These are phyloP conservation scores for Coelastrella sp. DNA, from an alignment of 139 green algal genomes.

Conservation along the genomic window DNA sequence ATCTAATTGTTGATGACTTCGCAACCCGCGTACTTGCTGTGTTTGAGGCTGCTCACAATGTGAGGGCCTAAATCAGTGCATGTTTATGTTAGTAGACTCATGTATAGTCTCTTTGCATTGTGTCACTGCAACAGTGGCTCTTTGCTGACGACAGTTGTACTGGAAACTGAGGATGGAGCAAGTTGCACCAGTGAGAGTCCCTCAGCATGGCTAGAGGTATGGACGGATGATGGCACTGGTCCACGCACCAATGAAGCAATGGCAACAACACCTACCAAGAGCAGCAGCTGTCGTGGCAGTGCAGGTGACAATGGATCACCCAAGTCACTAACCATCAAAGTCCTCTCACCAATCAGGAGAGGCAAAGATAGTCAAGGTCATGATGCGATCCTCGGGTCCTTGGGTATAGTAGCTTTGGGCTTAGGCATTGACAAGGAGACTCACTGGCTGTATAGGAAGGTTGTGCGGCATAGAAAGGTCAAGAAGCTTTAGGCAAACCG, in stretches of 20 bases:
- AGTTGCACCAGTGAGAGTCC: not conserved
- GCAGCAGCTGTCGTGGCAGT: not conserved
- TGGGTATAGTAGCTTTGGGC: not conserved
- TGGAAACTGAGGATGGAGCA: not conserved
- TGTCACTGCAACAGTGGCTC: not conserved
- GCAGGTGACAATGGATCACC: not conserved
- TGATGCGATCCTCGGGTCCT: not conserved
- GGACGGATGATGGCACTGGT: not conserved
- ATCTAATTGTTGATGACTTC: not conserved
- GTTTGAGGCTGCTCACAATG: not conserved
- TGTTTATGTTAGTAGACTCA: not conserved
- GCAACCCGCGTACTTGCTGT: not conserved
- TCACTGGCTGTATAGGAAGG: not conserved
- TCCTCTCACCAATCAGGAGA: not conserved
- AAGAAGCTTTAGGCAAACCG: not conserved
- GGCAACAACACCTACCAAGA: not conserved
- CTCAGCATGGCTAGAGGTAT: not conserved
- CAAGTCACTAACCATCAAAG: not conserved
- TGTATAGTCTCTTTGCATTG: not conserved
- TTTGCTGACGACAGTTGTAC: not conserved
- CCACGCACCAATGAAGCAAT: not conserved
- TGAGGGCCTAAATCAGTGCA: not conserved
- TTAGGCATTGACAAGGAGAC: not conserved
- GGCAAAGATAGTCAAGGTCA: not conserved
- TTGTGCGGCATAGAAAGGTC: not conserved